A percentile compares a stretch with the other conserved stretches of the same genome.
These are phyloP conservation scores for Musa acuminata DNA, from an alignment of 176 grass and related monocot species.

Conservation along the genomic window DNA sequence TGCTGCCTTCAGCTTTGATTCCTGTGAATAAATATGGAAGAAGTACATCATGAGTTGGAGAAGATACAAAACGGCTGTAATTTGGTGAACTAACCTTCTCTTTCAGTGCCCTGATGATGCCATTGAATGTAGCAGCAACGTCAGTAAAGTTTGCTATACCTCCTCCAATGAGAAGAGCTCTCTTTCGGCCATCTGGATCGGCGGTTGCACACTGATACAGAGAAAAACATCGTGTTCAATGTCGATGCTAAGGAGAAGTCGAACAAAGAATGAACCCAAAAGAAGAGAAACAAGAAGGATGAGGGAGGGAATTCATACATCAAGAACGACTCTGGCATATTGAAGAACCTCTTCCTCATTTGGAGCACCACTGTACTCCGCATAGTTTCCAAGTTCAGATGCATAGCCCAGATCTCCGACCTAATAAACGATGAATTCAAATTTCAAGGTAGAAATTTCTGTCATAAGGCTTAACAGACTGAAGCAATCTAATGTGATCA, in stretches of 20 bases:
- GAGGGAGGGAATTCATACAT: slow-evolving; percentile 41
- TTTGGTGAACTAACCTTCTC: slow-evolving; percentile 29
- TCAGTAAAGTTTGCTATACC: slow-evolving; percentile 53
- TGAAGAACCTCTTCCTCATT: slow-evolving; percentile 90
- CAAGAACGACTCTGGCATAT: slow-evolving; percentile 87
- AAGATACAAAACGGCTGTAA: background rate
- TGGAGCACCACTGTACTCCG: slow-evolving; percentile 87
- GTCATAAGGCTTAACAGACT: no score
- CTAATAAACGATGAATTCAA: slow-evolving; percentile 21
- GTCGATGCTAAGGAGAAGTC: background rate
- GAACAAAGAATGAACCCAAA: background rate
- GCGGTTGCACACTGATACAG: slow-evolving; percentile 32
- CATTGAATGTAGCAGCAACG: slow-evolving; percentile 45
- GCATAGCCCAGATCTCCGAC: slow-evolving; percentile 90
- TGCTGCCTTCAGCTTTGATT: slow-evolving; percentile 72
- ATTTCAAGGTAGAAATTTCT: background rate
- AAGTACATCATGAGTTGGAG: background rate
- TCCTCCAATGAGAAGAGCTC: slow-evolving; percentile 42
- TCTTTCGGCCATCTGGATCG: slow-evolving; percentile 40
- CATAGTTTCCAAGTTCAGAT: slow-evolving; percentile 81
- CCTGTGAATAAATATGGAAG: slow-evolving; percentile 26
- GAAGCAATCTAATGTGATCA: no score
- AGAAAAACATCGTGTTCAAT: background rate
- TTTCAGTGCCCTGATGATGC: slow-evolving; percentile 39
- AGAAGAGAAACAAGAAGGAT: background rate